These are phyloP conservation scores for Pisolithus thermaeus DNA, from an alignment of 1,284 basidiomycete genomes.

Conservation along the genomic window DNA sequence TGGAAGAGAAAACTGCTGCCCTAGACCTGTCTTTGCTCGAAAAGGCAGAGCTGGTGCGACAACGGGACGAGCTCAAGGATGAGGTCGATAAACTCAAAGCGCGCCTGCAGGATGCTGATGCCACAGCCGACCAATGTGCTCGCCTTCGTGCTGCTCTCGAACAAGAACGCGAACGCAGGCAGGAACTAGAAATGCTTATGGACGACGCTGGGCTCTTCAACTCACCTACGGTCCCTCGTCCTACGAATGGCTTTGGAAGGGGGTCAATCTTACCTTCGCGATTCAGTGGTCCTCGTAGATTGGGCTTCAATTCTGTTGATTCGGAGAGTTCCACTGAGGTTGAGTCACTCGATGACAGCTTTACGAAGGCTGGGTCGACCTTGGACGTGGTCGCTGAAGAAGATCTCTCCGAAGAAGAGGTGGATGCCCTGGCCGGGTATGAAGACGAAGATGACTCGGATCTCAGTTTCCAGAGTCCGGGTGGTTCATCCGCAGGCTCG, in stretches of 20 bases:
- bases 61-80: conserved; percentile 28
- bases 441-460: conserved; percentile 67
- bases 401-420: conserved; percentile 43
- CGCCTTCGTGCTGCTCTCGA: conserved; percentile 31
- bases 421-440: conserved; percentile 55
- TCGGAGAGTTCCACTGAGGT: conserved; percentile 63
- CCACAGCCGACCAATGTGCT: conserved; percentile 29
- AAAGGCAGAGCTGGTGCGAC: conserved; percentile 26
- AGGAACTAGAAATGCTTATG: conserved; percentile 40
- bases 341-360: conserved; percentile 45
- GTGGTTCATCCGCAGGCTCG: conserved; percentile 52
- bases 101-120: conserved; percentile 28
- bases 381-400: conserved; percentile 55
- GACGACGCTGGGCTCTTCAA: conserved; percentile 31
- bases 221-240: conserved; percentile 22
- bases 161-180: conserved; percentile 33
- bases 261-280: conserved; percentile 13
- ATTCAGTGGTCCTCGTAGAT: conserved; percentile 32
- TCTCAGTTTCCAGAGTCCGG: conserved; percentile 42
- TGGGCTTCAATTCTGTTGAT: conserved; percentile 57
- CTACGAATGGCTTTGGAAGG: conserved; percentile 9
- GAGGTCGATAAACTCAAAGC: conserved; percentile 31
- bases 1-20: conserved; percentile 36
- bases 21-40: conserved; percentile 31
- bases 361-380: conserved; percentile 35